A percentile compares a stretch with the other conserved stretches of the same genome.
Conservation (phyloP, 1,284 basidiomycete species). For the Cutaneotrichosporon cavernicola region DNA sequence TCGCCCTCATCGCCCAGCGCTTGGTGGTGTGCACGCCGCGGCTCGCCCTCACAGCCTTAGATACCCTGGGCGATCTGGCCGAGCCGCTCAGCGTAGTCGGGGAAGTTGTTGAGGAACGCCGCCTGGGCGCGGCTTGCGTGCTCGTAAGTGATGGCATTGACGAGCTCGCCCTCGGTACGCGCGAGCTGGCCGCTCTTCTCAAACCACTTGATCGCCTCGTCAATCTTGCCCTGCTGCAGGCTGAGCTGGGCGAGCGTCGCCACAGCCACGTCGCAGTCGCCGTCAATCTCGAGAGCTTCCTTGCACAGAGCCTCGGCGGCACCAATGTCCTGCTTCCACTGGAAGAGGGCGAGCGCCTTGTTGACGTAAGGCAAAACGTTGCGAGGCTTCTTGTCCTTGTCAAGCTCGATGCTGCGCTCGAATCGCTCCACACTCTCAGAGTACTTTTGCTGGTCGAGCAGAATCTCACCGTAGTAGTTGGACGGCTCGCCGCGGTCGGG, state of each 20-base stretch:
- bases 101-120: constrained; percentile 77
- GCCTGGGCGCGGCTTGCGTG: constrained; percentile 77
- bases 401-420: constrained; percentile 86
- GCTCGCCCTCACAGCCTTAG: constrained; percentile 19
- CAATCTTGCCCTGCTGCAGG: constrained; percentile 87
- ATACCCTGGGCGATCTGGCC: constrained; percentile 52
- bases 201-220: constrained; percentile 84
- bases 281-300: constrained; percentile 82
- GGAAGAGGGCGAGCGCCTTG: constrained; percentile 92
- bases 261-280: constrained; percentile 94
- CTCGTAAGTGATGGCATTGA: constrained; percentile 75
- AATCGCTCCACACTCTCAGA: constrained; percentile 93
- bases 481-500: constrained; percentile 78
- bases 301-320: constrained; percentile 81
- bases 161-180: constrained; percentile 84
- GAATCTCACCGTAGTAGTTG: constrained; percentile 93
- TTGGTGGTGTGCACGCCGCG: background rate
- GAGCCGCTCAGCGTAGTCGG: constrained; percentile 64
- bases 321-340: constrained; percentile 88
- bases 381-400: constrained; percentile 64
- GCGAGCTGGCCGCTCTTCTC: constrained; percentile 80
- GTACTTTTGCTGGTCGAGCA: constrained; percentile 89
- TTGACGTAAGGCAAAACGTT: constrained; percentile 96
- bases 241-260: constrained; percentile 92
- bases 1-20: background rate